Conservation (phyloP, 164 flowering plant species). For the Vitis rupestris region DNA sequence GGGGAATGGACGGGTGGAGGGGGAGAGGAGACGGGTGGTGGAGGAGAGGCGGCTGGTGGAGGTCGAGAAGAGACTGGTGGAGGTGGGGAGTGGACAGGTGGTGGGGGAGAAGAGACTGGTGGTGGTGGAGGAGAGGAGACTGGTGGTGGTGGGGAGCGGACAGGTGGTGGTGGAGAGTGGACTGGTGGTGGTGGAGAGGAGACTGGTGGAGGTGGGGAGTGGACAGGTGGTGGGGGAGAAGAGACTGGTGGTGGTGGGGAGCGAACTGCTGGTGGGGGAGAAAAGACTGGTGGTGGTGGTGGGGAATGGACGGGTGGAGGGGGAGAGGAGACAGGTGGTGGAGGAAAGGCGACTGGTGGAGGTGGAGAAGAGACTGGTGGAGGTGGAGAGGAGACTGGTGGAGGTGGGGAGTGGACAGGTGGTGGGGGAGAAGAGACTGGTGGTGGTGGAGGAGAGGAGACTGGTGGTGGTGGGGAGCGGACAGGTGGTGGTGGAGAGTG, state of each 20-base stretch:
- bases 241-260: slow-evolving; percentile 11
- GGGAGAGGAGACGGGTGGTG: slow-evolving; percentile 5
- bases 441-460: slow-evolving; percentile 13
- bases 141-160: not conserved
- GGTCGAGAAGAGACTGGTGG: not conserved
- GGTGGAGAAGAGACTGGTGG: slow-evolving; percentile 7
- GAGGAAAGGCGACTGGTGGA: not conserved
- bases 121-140: slow-evolving; percentile 7
- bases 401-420: slow-evolving; percentile 4
- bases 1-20: slow-evolving; percentile 2
- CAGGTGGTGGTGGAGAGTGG: slow-evolving; percentile 1
- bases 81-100: not conserved
- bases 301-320: slow-evolving; percentile 6
- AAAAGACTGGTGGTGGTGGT: slow-evolving; percentile 11
- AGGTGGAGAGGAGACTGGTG: slow-evolving; percentile 5
- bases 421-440: slow-evolving; percentile 9
- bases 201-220: slow-evolving; percentile 1
- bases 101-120: slow-evolving; percentile 2
- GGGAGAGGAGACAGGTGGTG: slow-evolving; percentile 1
- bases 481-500: slow-evolving; percentile 10
- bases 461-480: slow-evolving; percentile 7
- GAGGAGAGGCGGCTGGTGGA: slow-evolving; percentile 4
- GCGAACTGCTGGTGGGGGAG: slow-evolving; percentile 14
- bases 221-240: slow-evolving; percentile 9
- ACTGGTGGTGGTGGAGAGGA: slow-evolving; percentile 10